Base-by-base conservation (phyloP, 2,329 filamentous ascomycete genomes). In the Juglanconis sp. region DNA sequence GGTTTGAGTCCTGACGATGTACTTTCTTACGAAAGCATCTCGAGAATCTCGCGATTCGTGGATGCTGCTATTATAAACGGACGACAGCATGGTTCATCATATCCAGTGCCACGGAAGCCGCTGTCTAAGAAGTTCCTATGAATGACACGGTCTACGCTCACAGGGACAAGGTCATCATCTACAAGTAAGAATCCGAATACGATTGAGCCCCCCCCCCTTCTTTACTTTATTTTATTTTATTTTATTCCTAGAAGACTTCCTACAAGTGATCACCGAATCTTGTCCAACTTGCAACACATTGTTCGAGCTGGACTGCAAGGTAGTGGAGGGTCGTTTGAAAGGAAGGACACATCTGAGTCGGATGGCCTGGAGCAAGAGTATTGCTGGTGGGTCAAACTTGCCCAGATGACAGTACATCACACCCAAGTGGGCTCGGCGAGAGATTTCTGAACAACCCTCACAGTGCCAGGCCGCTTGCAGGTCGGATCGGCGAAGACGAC, bases 71-170 rank as follows among this genome's bases (percentile, higher is more conserved):
- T 24, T 68, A 79, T 54, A 79, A 78, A 60, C 83, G 79, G 2
- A 85, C 82, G 0, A 69, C 80, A 1, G 64, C 84, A 3, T 87
- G 86, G 84, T 82, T 83, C 67, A 72, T 87, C 59, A 85, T 87
- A 48, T 88, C 87, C 66, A 83, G 87, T 67, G 78, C 83, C 1
- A 78, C 80, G 15, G 86, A 84, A 50, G 87, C 86, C 11, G 85
- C 84, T 15, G 78, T 85, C 56, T 79, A 77, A 65, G 84, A 88
- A 59, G 73, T 82, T 1, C 72, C 84, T 0, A 69, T 70, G 60
- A 76, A 86, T 65, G 80, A 79, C 9, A 87, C 85, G 0, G 80
- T 85, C 6, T 88, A 86, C 66, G 79, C 81, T 0, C 86, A 89
- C 66, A 80, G 86, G 47, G 83, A 88, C 73, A 83, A 84, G 63